Evolutionary conservation across 2,329 filamentous ascomycete genomes (phyloP), one percentile per base, ranked within the genome.

Genomic region (Bertia moriformis): DNA sequence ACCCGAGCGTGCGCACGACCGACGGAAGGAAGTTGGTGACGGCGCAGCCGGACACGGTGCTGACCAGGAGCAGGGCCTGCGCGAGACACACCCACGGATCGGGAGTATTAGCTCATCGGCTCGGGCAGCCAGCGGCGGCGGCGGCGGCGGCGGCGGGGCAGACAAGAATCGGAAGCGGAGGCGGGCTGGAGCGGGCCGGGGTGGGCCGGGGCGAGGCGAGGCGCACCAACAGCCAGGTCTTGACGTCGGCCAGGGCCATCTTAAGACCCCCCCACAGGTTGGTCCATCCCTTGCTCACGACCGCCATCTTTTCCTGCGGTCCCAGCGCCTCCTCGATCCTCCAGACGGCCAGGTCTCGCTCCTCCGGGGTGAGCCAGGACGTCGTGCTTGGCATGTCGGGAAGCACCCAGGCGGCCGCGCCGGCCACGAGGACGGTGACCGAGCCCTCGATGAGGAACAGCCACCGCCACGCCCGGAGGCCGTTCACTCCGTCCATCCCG

Each of bases 1-100:
- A 82, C n/a, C 72, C 68, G 2, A 85, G 66, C 4, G 77, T 80
- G 42, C 67, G 61, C 38, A 85, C 79, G 40, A 87, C 77, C 0
- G 79, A 80, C 30, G 76, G 76, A 56, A 81, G 78, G 61, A 81
- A 82, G 54, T 78, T 79, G 24, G 73, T 78, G 10, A 81, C 71
- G 4, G 71, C 71, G 38, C 66, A 72, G 18, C 66, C 65, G 14
- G 65, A 61, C 22, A 68, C 70, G 43, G 75, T 71, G 45, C 73
- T 66, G 45, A 77, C 69, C 32, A 79, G 59, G 35, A 73, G 56
- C 7, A 73, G 53, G 51, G 73, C 62, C 62, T 70, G n/a, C n/a
- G n/a, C n/a, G n/a, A n/a, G n/a, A n/a, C n/a, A n/a, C n/a, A n/a
- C n/a, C n/a, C n/a, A 22, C 1, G 15, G 10, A 38, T 13, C 13